Conservation (phyloP, 1,284 basidiomycete genomes). For the Phlebopus sp. region DNA sequence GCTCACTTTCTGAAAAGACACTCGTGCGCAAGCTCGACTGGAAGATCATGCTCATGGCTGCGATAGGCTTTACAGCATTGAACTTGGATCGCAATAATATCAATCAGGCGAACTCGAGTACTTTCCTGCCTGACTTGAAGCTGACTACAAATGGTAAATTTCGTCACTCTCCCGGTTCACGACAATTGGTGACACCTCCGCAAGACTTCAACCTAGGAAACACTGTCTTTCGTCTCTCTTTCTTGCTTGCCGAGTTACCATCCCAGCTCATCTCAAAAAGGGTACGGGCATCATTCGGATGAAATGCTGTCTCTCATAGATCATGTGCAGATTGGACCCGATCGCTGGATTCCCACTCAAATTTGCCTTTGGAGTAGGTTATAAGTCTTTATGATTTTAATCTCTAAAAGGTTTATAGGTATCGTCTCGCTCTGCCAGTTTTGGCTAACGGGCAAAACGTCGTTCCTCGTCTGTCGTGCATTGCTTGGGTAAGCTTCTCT, state of each 20-base stretch:
- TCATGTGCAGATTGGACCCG: slow-evolving; percentile 49
- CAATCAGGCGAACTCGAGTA: slow-evolving; percentile 63
- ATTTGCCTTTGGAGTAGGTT: slow-evolving; percentile 37
- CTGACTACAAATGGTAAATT: slow-evolving; percentile 52
- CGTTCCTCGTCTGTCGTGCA: slow-evolving; percentile 48
- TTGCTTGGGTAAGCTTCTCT: slow-evolving; percentile 37
- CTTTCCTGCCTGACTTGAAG: slow-evolving; percentile 60
- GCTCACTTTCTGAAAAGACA: slow-evolving; percentile 5
- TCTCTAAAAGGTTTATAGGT: slow-evolving; percentile 15
- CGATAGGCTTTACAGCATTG: slow-evolving; percentile 44
- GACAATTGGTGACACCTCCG: too few relatives aligned
- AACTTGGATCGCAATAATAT: slow-evolving; percentile 50
- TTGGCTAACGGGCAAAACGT: slow-evolving; percentile 54
- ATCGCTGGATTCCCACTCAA: slow-evolving; percentile 70
- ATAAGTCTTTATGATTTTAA: background rate
- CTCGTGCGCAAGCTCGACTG: slow-evolving; percentile 49
- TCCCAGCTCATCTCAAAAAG: slow-evolving; percentile 72
- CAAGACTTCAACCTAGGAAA: slow-evolving; percentile 67
- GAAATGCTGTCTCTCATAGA: background rate
- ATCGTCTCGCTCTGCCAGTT: slow-evolving; percentile 51
- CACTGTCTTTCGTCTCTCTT: slow-evolving; percentile 53
- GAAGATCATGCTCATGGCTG: slow-evolving; percentile 47
- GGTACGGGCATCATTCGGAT: slow-evolving; percentile 26
- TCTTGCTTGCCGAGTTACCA: slow-evolving; percentile 64
- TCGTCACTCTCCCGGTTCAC: background rate